Evolutionary conservation across 2,329 filamentous ascomycete genomes (phyloP), one percentile per base, ranked within the genome.

Genomic region (Pseudogymnoascus sp.): DNA sequence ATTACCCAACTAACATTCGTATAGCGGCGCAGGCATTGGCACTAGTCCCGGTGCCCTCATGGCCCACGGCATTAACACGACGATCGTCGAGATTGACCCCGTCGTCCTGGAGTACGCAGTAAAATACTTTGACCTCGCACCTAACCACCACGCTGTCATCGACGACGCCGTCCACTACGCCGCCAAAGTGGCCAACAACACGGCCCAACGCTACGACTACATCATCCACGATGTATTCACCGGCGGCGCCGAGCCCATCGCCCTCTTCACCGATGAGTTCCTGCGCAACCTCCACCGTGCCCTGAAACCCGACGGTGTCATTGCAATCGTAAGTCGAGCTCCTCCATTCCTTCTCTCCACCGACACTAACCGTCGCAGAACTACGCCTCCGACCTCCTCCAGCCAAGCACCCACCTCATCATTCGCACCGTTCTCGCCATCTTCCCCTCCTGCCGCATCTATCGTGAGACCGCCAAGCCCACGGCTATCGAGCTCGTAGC

Each of bases 211-310:
- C 29, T 99, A 88, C 73, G 88, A 97, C 76, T 97, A 96, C 77
- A 94, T 99, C 70, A 82, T 99, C 60, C 94, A 99, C 73, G 94
- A 99, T 68, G 94, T 99, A 24, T 99, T 99, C 73, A 99, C 94
- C 0, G 94, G 94, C 24, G 94, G 94, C 60, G 92, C 92, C 0
- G 94, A 97, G 73, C 94, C 94, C 0, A 84, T 92, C 2, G 80
- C 86, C 6, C 83, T 99, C 6, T 99, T 99, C 75, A 97, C 92
- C 0, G 74, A 86, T 4, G 88, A 94, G 68, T 97, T 99, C 69
- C 76, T 99, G 44, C 74, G 82, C 60, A 84, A 87, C 4, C 78
- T 99, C 1, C 77, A 84, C 66, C 73, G 80, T 4, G 81, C 97
- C 5, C 79, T 99, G 50, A 89, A 85, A 65, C 83, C 87, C 0